A percentile compares a stretch with the other conserved stretches of the same genome.
These are phyloP conservation scores for Thamnidium elegans DNA, from an alignment of 192 early-diverging fungal species.

Conservation along the genomic window DNA sequence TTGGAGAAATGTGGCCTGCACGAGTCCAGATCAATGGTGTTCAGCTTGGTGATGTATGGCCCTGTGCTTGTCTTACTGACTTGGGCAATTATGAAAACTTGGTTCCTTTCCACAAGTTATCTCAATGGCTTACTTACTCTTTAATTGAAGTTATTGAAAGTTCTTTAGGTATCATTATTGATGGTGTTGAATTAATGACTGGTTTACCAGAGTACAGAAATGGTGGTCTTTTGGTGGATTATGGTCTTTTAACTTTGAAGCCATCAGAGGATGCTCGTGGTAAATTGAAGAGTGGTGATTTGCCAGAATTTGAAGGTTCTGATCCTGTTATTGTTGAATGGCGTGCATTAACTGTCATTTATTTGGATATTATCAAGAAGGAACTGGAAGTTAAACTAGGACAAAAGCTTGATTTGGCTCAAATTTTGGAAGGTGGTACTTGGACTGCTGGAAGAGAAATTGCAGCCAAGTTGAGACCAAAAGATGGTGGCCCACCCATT, in stretches of 20 bases:
- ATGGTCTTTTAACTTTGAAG: slow-evolving; percentile 69
- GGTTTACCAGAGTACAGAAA: slow-evolving; percentile 86
- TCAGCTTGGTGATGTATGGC: slow-evolving; percentile 91
- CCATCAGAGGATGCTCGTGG: slow-evolving; percentile 49
- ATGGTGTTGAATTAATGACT: slow-evolving; percentile 68
- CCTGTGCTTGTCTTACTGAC: slow-evolving; percentile 57
- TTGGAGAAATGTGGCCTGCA: slow-evolving; percentile 82
- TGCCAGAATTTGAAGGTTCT: slow-evolving; percentile 71
- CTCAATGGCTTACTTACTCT: slow-evolving; percentile 95
- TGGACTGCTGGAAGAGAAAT: slow-evolving; percentile 94
- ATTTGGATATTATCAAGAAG: slow-evolving; percentile 72
- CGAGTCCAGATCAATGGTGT: slow-evolving; percentile 74
- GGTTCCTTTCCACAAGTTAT: slow-evolving; percentile 89
- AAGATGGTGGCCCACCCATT: slow-evolving; percentile 84
- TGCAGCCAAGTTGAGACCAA: slow-evolving; percentile 69
- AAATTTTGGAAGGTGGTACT: slow-evolving; percentile 89
- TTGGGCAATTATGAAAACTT: slow-evolving; percentile 40
- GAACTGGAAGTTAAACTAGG: slow-evolving; percentile 46
- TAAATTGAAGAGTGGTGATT: slow-evolving; percentile 26
- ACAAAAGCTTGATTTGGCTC: slow-evolving; percentile 68
- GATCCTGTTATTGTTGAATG: slow-evolving; percentile 91
- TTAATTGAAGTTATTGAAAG: slow-evolving; percentile 74
- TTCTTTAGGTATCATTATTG: slow-evolving; percentile 40
- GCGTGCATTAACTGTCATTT: slow-evolving; percentile 85
- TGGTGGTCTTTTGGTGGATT: slow-evolving; percentile 88